These are phyloP conservation scores for Vaccinium corymbosum DNA, from an alignment of 148 eudicot species.

Conservation along the genomic window DNA sequence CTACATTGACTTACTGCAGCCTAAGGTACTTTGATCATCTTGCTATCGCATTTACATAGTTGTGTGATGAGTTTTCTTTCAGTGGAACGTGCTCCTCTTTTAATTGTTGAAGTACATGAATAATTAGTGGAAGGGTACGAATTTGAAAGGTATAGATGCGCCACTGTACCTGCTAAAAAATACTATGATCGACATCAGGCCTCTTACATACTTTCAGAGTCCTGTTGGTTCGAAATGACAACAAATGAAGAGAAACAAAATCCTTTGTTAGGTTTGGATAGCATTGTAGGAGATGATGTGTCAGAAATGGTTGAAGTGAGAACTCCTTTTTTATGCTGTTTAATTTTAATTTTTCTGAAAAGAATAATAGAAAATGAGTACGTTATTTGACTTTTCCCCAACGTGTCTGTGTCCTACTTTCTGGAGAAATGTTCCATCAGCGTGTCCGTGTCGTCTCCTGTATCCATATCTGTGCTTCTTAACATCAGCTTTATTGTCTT, in stretches of 20 bases:
- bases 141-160: neutral
- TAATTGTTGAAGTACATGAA: neutral
- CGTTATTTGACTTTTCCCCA: too few relatives aligned
- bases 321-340: neutral
- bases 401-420: too few relatives aligned
- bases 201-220: neutral
- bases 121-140: neutral
- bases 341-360: neutral
- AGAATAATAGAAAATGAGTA: neutral
- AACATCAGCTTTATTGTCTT: neutral
- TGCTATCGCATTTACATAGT: neutral
- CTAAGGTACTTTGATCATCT: conserved; percentile 35
- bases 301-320: neutral
- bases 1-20: conserved; percentile 68
- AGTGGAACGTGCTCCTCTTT: neutral
- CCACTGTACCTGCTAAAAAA: neutral
- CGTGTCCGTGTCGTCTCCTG: neutral
- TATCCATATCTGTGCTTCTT: neutral
- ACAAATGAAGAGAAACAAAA: neutral
- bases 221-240: neutral
- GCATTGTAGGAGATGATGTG: neutral
- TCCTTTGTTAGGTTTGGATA: neutral
- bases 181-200: neutral
- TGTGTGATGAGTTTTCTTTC: neutral
- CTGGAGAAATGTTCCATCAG: too few relatives aligned